A percentile compares a stretch with the other conserved stretches of the same genome.
These are phyloP conservation scores for Discostella stelligeroides DNA, from an alignment of 108 stramenopile genomes.

Conservation along the genomic window DNA sequence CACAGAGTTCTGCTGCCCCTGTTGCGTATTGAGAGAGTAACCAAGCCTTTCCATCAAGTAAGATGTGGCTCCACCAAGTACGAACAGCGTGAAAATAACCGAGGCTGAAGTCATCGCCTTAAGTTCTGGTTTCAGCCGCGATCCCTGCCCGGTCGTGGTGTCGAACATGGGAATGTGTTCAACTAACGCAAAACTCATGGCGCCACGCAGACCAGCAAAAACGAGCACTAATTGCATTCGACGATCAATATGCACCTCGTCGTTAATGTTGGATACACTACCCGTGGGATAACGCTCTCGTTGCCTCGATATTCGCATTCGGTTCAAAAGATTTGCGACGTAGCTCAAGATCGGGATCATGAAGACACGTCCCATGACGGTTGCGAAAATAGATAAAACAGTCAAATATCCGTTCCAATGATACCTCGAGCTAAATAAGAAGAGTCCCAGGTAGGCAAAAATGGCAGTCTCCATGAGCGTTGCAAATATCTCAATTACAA, in stretches of 20 bases:
- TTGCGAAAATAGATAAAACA: conserved; percentile 67
- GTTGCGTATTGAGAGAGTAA: conserved; percentile 26
- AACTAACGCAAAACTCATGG: conserved; percentile 90
- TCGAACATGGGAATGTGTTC: conserved; percentile 88
- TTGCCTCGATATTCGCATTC: conserved; percentile 49
- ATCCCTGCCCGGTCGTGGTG: conserved; percentile 74
- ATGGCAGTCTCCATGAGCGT: conserved; percentile 92
- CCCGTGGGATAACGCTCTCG: conserved; percentile 14
- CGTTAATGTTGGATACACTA: conserved; percentile 19
- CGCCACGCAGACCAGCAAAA: conserved; percentile 88
- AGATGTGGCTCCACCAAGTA: conserved; percentile 81
- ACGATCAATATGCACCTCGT: conserved; percentile 69
- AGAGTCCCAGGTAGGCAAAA: conserved; percentile 89
- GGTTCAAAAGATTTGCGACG: conserved; percentile 67
- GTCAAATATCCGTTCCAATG: conserved; percentile 76
- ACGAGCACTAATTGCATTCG: conserved; percentile 86
- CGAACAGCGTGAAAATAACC: conserved; percentile 87
- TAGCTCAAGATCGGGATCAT: conserved; percentile 83
- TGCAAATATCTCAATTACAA: conserved; percentile 82
- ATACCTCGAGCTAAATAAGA: conserved; percentile 83
- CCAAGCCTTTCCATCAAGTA: conserved; percentile 81
- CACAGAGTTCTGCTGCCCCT: conserved; percentile 35
- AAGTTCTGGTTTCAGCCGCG: conserved; percentile 81
- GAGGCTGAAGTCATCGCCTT: conserved; percentile 90
- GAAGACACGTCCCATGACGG: conserved; percentile 70